Percentiles rank a stretch among this genome's conserved stretches.
phyloP scores from a whole-genome alignment of 805 yeast species.

The Candida hungchunana region DNA sequence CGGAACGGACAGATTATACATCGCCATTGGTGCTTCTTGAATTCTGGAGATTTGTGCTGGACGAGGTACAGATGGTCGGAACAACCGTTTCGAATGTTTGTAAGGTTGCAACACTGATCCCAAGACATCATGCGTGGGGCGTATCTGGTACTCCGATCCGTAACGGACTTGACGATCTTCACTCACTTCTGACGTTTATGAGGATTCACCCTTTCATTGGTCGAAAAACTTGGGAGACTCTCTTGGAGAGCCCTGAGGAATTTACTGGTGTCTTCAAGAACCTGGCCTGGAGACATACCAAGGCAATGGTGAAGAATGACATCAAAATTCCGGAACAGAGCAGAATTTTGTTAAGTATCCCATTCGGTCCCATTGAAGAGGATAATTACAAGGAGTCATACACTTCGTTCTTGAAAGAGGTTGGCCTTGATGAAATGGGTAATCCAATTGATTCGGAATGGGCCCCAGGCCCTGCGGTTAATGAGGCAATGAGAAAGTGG shows the following conservation, averaged over 20 bases:
- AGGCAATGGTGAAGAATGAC: constrained; percentile 74
- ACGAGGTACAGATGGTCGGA: constrained; percentile 93
- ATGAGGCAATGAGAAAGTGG: constrained; percentile 61
- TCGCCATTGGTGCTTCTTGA: constrained; percentile 80
- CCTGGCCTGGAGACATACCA: constrained; percentile 75
- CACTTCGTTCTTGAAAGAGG: constrained; percentile 53
- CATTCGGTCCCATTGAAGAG: constrained; percentile 80
- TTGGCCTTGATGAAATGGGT: constrained; percentile 45
- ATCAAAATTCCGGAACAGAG: constrained; percentile 76
- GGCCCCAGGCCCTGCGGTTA: constrained; percentile 40
- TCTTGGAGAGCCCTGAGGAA: constrained; percentile 27
- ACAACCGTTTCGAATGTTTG: constrained; percentile 72
- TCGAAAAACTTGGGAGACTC: constrained; percentile 11
- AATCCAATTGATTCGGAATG: constrained; percentile 45
- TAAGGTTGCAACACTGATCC: constrained; percentile 71
- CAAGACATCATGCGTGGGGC: constrained; percentile 92
- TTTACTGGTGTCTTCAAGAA: constrained; percentile 48
- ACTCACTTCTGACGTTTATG: constrained; percentile 65
- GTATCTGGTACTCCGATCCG: constrained; percentile 94
- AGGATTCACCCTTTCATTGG: constrained; percentile 60
- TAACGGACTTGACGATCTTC: constrained; percentile 60
- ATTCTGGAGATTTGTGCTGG: constrained; percentile 86
- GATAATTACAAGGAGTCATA: constrained; percentile 70
- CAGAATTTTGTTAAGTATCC: constrained; percentile 62
- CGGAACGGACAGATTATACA: constrained; percentile 45